Evolutionary conservation across 228 moss, liverwort and hornwort genomes (phyloP), one percentile per base, ranked within the genome.

Genomic region (Sphagnum fallax): DNA sequence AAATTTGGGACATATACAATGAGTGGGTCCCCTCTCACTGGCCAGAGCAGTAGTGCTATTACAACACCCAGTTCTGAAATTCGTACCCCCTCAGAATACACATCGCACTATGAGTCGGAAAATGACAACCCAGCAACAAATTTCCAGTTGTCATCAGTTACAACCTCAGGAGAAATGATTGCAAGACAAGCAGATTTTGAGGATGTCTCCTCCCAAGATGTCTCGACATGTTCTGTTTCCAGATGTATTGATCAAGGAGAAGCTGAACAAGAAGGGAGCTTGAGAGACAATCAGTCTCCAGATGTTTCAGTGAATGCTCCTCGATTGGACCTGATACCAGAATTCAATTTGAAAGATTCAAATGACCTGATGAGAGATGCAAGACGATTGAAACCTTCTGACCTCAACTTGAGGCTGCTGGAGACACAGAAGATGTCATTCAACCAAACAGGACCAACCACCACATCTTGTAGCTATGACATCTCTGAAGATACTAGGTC

Each of bases 251-350:
- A 82, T 16, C 80, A 71, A 58, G 80, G 77, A 49, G 77, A 69
- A 48, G 73, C 70, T 16, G 80, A 69, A n/a, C 82, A 82, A 3
- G 82, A 86, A n/a, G 32, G 52, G 12, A 80, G 66, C 16, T 72
- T 75, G 6, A 74, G 72, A 7, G 85, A 79, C 71, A 71, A 75
- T 49, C 87, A 77, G 18, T 87, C 87, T 12, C 87, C 87, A 1
- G 87, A 87, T 50, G 82, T 87, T 16, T 83, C 83, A 13, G 83
- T 87, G 14, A 83, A 87, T 62, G 77, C 77, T 15, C 87, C 87
- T 6, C 78, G 87, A 16, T 76, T 87, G 13, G 87, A 87, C 69
- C 83, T 87, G 32, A 87, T 87, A 32, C 87, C 87, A 0, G 87
- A 87, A 49, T 87, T 87, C 65, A 80, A 83, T 16, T 64, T 87